Conservation (phyloP, 192 early-diverging fungal species). For the Backusella australiensis region DNA sequence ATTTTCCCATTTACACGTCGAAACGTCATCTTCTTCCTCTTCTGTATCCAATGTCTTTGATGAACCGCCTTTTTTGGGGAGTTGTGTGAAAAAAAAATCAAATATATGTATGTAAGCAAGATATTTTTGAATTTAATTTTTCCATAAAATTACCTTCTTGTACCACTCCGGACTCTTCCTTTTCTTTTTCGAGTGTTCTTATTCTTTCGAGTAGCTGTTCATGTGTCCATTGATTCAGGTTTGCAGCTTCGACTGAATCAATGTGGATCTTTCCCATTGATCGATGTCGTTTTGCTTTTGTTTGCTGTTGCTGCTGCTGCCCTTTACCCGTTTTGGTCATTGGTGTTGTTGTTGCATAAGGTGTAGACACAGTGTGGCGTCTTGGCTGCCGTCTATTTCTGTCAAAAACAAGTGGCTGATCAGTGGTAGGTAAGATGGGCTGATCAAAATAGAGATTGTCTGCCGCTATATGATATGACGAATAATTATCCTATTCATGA, state of each 20-base stretch:
- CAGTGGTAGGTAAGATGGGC: background rate
- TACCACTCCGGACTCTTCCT: conserved; percentile 1
- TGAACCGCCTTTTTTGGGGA: background rate
- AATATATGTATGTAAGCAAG: background rate
- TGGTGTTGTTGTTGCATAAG: conserved; percentile 12
- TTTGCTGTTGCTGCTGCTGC: background rate
- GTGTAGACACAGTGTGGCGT: conserved; percentile 27
- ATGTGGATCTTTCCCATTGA: conserved; percentile 17
- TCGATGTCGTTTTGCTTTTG: conserved; percentile 13
- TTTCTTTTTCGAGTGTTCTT: conserved; percentile 25
- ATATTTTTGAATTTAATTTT: background rate
- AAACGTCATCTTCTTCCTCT: conserved; percentile 26
- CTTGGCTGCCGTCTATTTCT: conserved; percentile 13
- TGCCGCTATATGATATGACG: background rate
- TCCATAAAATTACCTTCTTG: background rate
- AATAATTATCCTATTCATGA: background rate
- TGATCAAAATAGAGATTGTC: background rate
- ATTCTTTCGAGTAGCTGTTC: conserved; percentile 23
- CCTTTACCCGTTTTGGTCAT: background rate
- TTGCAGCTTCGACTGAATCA: background rate
- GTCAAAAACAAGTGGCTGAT: background rate
- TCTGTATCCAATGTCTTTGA: background rate
- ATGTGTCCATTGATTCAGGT: conserved; percentile 18
- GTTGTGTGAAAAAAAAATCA: background rate
- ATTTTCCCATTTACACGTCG: conserved; percentile 49